phyloP scores from a whole-genome alignment of 495 filamentous ascomycete genomes.

The Astrothelium macrocarpum region DNA sequence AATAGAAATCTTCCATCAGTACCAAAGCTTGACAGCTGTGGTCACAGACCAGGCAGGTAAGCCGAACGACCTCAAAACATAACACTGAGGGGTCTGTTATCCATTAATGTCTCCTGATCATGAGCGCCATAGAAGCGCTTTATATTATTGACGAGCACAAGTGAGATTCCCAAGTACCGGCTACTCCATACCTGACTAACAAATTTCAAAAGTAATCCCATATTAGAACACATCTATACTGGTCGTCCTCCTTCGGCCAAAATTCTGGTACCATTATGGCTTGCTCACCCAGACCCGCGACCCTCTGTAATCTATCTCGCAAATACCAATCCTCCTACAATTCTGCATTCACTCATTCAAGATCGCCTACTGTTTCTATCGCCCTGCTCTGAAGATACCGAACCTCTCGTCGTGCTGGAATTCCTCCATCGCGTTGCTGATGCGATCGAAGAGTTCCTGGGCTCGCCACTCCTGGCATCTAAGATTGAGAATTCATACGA shows the following conservation, averaged over 20 bases:
- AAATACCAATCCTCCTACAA: conserved; percentile 71
- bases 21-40: too few species aligned
- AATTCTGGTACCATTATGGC: conserved; percentile 74
- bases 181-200: conserved; percentile 11
- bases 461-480: conserved; percentile 70
- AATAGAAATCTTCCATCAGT: too few species aligned
- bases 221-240: conserved; percentile 60
- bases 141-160: conserved; percentile 94
- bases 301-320: conserved; percentile 80
- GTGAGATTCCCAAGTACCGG: conserved; percentile 38
- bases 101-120: conserved; percentile 15
- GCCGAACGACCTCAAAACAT: background rate
- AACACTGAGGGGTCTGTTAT: background rate
- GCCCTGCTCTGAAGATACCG: conserved; percentile 70
- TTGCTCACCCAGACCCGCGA: conserved; percentile 70
- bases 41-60: background rate
- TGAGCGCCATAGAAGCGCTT: conserved; percentile 78
- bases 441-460: conserved; percentile 88
- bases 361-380: conserved; percentile 81
- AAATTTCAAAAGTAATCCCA: conserved; percentile 42
- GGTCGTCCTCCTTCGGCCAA: conserved; percentile 67
- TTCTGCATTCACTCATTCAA: conserved; percentile 79
- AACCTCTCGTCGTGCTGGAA: conserved; percentile 89
- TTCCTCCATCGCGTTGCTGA: conserved; percentile 93
- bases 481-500: conserved; percentile 88